phyloP scores from a whole-genome alignment of 2,329 filamentous ascomycete species.

The Sporothrix pseudoabietina region DNA sequence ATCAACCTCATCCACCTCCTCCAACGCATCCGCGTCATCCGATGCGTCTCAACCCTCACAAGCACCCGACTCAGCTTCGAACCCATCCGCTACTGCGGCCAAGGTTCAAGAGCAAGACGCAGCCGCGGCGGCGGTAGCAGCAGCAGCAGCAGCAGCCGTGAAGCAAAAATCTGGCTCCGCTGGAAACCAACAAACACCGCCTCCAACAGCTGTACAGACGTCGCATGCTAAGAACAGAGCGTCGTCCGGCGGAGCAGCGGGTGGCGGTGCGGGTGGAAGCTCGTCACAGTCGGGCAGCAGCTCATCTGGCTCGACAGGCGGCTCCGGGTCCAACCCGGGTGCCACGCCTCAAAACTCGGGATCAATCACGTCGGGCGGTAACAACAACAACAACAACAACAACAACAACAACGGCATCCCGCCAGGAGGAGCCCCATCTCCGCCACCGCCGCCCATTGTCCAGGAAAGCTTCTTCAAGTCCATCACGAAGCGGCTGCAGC shows the following conservation, averaged over 20 bases:
- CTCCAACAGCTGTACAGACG: slow-evolving; percentile 19
- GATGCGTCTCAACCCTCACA: neutral
- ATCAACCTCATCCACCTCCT: slow-evolving; percentile 19
- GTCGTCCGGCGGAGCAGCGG: slow-evolving; percentile 29
- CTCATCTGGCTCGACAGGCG: slow-evolving; percentile 11
- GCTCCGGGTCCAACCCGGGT: neutral
- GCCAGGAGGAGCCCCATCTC: slow-evolving; percentile 37
- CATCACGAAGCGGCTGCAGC: slow-evolving; percentile 86
- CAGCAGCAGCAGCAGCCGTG: neutral
- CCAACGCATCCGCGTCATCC: slow-evolving; percentile 10
- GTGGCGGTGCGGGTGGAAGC: neutral
- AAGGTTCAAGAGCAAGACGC: neutral
- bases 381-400: slow-evolving; percentile 46
- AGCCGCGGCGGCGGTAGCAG: neutral
- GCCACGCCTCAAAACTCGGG: slow-evolving; percentile 2
- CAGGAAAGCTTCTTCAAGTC: slow-evolving; percentile 99
- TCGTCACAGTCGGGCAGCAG: slow-evolving; percentile 1
- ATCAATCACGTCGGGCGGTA: neutral
- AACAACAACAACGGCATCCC: slow-evolving; percentile 46
- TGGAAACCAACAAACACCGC: slow-evolving; percentile 9
- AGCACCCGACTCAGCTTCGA: neutral
- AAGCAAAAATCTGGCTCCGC: neutral
- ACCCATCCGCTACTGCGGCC: neutral
- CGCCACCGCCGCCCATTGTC: slow-evolving; percentile 67
- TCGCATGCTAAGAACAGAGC: slow-evolving; percentile 37